phyloP scores from a whole-genome alignment of 1,139 yeast species.

The Blastobotrys proliferans region DNA sequence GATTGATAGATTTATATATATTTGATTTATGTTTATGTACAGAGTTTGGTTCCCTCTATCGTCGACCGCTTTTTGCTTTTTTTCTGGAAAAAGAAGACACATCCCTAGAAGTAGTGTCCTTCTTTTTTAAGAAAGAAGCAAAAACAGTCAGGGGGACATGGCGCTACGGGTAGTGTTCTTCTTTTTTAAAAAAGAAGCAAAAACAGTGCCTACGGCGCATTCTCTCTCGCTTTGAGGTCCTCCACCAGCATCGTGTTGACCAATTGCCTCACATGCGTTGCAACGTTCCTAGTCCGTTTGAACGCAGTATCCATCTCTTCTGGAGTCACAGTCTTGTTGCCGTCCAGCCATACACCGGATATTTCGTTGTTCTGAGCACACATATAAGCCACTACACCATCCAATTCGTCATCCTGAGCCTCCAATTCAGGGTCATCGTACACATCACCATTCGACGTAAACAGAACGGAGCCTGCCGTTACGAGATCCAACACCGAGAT shows the following conservation, averaged over 20 bases:
- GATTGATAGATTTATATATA: background rate
- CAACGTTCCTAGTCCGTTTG: constrained; percentile 18
- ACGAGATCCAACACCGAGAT: constrained; percentile 76
- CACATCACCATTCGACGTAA: constrained; percentile 9
- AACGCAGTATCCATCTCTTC: constrained; percentile 20
- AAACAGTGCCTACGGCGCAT: too few species aligned
- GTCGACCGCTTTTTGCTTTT: too few species aligned
- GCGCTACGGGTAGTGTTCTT: too few species aligned
- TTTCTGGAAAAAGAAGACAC: too few species aligned
- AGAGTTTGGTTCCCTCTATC: background rate
- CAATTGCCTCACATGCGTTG: constrained; percentile 24
- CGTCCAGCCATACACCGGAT: constrained; percentile 49
- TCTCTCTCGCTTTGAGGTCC: constrained; percentile 17
- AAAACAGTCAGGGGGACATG: too few species aligned
- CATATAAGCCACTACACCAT: constrained; percentile 50
- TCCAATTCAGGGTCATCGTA: constrained; percentile 19
- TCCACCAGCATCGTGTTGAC: constrained; percentile 26
- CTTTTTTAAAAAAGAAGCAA: too few species aligned
- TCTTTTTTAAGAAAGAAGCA: too few species aligned
- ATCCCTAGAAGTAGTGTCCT: too few species aligned
- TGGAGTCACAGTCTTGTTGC: constrained; percentile 22
- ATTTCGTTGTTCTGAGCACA: constrained; percentile 45
- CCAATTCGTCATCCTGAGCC: constrained; percentile 27
- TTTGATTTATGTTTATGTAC: background rate
- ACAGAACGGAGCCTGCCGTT: constrained; percentile 57